phyloP scores from a whole-genome alignment of 139 green algal species.

The Chara braunii region DNA sequence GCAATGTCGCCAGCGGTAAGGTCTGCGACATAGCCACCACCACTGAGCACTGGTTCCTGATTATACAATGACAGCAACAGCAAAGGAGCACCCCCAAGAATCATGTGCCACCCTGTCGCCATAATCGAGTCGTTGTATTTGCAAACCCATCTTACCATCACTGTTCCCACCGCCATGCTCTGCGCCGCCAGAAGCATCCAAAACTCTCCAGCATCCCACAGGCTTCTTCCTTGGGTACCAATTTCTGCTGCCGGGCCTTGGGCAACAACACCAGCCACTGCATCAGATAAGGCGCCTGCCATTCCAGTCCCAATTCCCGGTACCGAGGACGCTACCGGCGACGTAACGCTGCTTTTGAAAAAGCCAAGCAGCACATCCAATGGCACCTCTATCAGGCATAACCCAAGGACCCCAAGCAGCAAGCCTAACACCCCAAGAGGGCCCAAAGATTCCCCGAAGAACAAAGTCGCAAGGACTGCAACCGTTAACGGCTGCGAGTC shows the following conservation, averaged over 20 bases:
- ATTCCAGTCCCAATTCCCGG: too few relatives aligned
- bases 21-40: conserved; percentile 26
- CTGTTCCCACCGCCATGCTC: conserved; percentile 87
- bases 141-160: conserved; percentile 87
- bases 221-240: neutral
- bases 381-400: conserved; percentile 86
- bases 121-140: conserved; percentile 79
- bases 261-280: too few relatives aligned
- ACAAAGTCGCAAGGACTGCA: conserved; percentile 76
- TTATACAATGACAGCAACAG: conserved; percentile 21
- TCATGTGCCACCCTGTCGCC: conserved; percentile 96
- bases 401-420: conserved; percentile 69
- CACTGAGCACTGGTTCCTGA: conserved; percentile 33
- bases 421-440: conserved; percentile 54
- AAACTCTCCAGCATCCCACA: conserved; percentile 71
- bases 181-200: conserved; percentile 93
- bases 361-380: too few relatives aligned
- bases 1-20: conserved; percentile 36
- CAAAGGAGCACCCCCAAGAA: conserved; percentile 72
- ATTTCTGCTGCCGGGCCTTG: too few relatives aligned
- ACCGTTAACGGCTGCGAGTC: conserved; percentile 94
- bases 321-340: too few relatives aligned
- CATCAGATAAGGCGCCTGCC: too few relatives aligned
- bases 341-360: too few relatives aligned
- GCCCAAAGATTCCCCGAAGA: conserved; percentile 80